Evolutionary conservation across 1,284 basidiomycete genomes (phyloP).

Genomic region (Apiotrichum porosum): DNA sequence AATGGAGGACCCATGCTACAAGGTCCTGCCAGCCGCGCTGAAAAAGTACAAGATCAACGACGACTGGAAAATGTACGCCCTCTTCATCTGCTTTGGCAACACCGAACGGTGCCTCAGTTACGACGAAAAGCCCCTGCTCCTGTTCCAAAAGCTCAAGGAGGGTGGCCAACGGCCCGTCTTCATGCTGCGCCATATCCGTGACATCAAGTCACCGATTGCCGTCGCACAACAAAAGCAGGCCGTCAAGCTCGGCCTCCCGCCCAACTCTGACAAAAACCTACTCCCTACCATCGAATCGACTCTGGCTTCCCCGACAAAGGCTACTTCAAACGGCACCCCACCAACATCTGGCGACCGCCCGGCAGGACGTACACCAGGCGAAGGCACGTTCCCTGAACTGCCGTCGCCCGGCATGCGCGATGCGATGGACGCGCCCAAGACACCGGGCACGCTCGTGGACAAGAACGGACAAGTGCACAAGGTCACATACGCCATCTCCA

Average conservation of each 20-base stretch:
- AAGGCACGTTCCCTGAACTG: slow-evolving; percentile 38
- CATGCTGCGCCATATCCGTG: slow-evolving; percentile 92
- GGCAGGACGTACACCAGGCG: slow-evolving; percentile 24
- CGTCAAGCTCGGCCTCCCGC: slow-evolving; percentile 36
- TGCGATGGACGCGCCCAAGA: not conserved
- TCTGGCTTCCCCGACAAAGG: slow-evolving; percentile 33
- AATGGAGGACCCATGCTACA: slow-evolving; percentile 95
- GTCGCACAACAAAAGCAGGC: slow-evolving; percentile 93
- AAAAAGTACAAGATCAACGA: slow-evolving; percentile 99
- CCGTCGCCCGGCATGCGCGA: slow-evolving; percentile 40
- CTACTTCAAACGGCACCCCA: not conserved
- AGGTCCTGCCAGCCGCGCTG: slow-evolving; percentile 91
- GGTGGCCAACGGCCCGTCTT: slow-evolving; percentile 96
- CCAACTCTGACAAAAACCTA: slow-evolving; percentile 24
- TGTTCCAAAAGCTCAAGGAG: slow-evolving; percentile 97
- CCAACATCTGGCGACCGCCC: slow-evolving; percentile 1
- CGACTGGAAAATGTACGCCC: slow-evolving; percentile 96
- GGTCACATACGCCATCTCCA: slow-evolving; percentile 51
- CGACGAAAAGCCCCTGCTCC: slow-evolving; percentile 92
- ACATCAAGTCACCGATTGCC: slow-evolving; percentile 92
- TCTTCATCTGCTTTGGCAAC: slow-evolving; percentile 97
- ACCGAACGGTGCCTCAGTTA: slow-evolving; percentile 94
- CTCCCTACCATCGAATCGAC: slow-evolving; percentile 35
- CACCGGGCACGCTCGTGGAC: slow-evolving; percentile 30
- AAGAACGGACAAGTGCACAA: slow-evolving; percentile 38